Evolutionary conservation across 345 rosid species (phyloP), one percentile per base, ranked within the genome.

Genomic region (Heritiera fomes): DNA sequence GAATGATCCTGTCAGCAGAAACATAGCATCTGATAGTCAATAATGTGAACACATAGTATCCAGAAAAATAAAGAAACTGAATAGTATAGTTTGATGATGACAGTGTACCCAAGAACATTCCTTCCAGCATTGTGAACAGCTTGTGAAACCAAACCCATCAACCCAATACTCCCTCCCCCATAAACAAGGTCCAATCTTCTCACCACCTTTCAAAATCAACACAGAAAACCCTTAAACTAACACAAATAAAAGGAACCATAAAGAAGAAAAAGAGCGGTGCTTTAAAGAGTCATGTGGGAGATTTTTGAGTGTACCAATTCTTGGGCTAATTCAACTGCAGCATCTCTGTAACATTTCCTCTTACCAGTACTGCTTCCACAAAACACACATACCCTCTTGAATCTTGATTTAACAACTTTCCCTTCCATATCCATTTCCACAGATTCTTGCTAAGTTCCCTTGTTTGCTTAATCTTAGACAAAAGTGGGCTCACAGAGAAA

Each of bases 101-200:
- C 12, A 38, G 45, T 67, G 20, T 87, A 94, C 98, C 99, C 99
- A 50, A 95, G 91, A 85, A 93, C 98, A 79, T 89, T 87, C 73
- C 99, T 87, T 79, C 99, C 99, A 28, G 90, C 96, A 15, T 71
- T 82, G 81, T 91, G 89, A 73, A 95, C 98, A 76, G 92, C 90
- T 80, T 87, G 92, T 28, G 99, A 90, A 78, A 95, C 93, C 84
- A 92, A 83, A 77, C 99, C 99, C 99, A 95, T 95, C 18, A 95
- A 87, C 59, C 97, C 98, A 82, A 91, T 87, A 71, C 98, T 95
- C 20, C 98, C 99, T 75, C 99, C 99, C 52, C 98, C 99, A 77
- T 93, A 95, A 43, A 95, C 98, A 80, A 95, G 98, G 81, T 91
- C 91, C 84, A 92, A 68, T 79, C 91, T 89, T 77, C 85, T 95